Base-by-base conservation (phyloP, 2,329 filamentous ascomycete genomes). In the Cladophialophora carrionii region DNA sequence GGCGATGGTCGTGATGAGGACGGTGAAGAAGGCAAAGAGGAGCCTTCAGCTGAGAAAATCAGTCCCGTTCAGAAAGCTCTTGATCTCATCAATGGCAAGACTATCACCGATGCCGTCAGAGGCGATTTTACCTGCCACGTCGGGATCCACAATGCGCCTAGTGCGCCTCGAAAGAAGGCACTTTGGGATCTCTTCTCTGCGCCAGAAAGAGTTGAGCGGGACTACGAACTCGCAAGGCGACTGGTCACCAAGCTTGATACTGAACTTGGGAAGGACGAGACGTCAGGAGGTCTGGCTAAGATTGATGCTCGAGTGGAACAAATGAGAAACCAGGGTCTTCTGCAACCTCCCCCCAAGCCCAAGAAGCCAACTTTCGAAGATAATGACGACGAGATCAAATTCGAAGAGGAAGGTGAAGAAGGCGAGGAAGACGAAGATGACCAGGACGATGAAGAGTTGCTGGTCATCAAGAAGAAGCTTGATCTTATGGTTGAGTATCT, bases 51-150 rank as follows among this genome's bases (percentile, higher is more conserved):
- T 17, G 69, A 74, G 22, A 63, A 63, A 48, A 62, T 49, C 31
- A 77, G 75, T 37, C 90, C 89, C 1, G 92, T 92, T 0, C 90
- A 96, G 53, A 94, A 90, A 74, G 94, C 94, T 0, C 84, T 97
- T 0, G 92, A 95, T 67, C 91, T 92, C n/a, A 89, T 99, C 72
- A 98, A 99, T 73, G 92, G 93, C 71, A 98, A 99, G 81, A 96
- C 92, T 0, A 96, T 99, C 67, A 92, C 96, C 73, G 95, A 99
- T 74, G 90, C 96, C 71, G 88, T 90, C 55, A 90, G 94, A 58
- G 95, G 95, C 48, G 95, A 99, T 76, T 99, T 99, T 76, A 94
- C 94, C 32, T 97, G 95, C 75, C 95, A 99, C 74, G 95, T 98
- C 57, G 95, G 95, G 65, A 90, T 99, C 24, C 95, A 99, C 78